Evolutionary conservation across 192 early-diverging fungal genomes (phyloP).

Genomic region (Gorgonomyces haynaldii): DNA sequence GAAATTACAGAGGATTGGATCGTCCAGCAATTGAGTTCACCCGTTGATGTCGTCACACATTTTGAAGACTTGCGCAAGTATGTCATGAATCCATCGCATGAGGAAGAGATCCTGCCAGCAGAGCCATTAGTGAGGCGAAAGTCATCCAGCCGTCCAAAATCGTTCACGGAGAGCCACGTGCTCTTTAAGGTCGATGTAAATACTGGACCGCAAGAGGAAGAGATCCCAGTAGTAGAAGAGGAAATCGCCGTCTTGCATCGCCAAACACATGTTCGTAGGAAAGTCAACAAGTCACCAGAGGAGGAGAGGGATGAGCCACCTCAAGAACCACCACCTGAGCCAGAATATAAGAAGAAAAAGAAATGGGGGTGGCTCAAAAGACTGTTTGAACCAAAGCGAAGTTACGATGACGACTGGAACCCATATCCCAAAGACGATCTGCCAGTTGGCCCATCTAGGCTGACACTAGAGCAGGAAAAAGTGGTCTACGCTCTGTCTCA

Average conservation of each 20-base stretch:
- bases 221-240: not conserved
- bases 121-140: constrained; percentile 7
- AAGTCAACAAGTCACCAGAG: too few relatives aligned
- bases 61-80: too few relatives aligned
- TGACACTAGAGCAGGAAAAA: constrained; percentile 21
- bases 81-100: too few relatives aligned
- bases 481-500: constrained; percentile 30
- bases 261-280: too few relatives aligned
- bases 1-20: too few relatives aligned
- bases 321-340: not conserved
- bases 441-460: not conserved
- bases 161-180: constrained; percentile 24
- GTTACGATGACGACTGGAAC: constrained; percentile 11
- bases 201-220: not conserved
- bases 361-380: constrained; percentile 2
- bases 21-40: too few relatives aligned
- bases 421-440: constrained; percentile 12
- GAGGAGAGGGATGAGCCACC: too few relatives aligned
- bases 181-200: constrained; percentile 17
- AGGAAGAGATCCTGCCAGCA: constrained; percentile 1
- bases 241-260: not conserved
- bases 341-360: constrained; percentile 1
- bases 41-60: too few relatives aligned
- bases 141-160: constrained; percentile 18
- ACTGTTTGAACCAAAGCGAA: constrained; percentile 1